Base-by-base conservation (phyloP, 805 yeast species). In the Lachancea dasiensis region DNA sequence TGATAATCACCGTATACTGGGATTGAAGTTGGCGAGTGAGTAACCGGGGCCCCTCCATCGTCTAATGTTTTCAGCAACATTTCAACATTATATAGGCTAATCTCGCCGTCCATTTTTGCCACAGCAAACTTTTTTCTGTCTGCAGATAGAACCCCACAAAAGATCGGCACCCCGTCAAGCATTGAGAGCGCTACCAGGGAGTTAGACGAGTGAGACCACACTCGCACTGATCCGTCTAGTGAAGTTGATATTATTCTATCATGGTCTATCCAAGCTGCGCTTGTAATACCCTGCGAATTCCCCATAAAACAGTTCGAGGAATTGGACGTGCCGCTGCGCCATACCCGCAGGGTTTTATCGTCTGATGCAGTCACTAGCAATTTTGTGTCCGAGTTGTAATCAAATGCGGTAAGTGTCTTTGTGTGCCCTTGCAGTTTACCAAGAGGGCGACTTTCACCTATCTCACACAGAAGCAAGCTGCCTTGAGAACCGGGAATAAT, bases 311-410 rank as follows among this genome's bases (percentile, higher is more conserved):
- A 60, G 40, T 70, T 70, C 24, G 70, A 61, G 20, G 76, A 70
- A 42, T 73, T 74, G 17, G 73, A 61, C 22, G 77, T 72, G 19
- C 71, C 70, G 25, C 86, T 81, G 50, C 70, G 74, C 95, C 95
- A 89, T 15, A 86, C 65, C 48, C 85, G 73, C 6, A 87, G 69
- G 0, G 73, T 65, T 39, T 74, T 71, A 55, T 89, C 96, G 53
- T 85, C 95, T 1, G 94, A 78, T 6, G 85, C 79, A 2, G 89
- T 77, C 3, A 86, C 77, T 27, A 89, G 63, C 21, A 81, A 57
- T 47, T 75, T 75, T 11, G 69, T 64, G 2, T 58, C 56, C 4
- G 53, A 43, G 49, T 80, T 77, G 54, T 81, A 85, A 21, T 64
- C 56, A 3, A 87, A 63, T 4, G 62, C 61, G 11, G 83, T 69